Evolutionary conservation across 108 stramenopile genomes (phyloP).

Genomic region (Fragilariopsis cylindrus): DNA sequence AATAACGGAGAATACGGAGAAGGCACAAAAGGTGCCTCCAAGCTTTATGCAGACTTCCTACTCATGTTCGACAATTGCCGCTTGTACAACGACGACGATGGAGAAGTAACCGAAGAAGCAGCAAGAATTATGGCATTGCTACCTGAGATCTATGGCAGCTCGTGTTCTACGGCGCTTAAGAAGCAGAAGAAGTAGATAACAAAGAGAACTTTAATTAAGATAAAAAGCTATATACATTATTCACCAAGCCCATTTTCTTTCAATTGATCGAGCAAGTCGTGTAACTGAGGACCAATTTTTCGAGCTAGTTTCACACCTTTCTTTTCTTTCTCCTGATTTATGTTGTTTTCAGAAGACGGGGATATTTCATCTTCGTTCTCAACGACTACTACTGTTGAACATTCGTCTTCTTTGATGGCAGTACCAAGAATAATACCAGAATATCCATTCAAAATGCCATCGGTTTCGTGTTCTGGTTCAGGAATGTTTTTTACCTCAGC

Average conservation of each 20-base stretch:
- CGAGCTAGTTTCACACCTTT: neutral
- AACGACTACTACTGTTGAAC: too few species aligned
- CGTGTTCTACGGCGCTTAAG: constrained; percentile 29
- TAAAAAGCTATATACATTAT: neutral
- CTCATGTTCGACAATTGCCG: constrained; percentile 79
- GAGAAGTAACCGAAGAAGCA: constrained; percentile 76
- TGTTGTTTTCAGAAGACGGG: too few species aligned
- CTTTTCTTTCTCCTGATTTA: too few species aligned
- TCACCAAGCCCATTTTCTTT: constrained; percentile 21
- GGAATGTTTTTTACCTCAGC: neutral
- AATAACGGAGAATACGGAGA: constrained; percentile 69
- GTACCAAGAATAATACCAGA: too few species aligned
- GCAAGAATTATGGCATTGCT: constrained; percentile 54
- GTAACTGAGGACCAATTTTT: constrained; percentile 6
- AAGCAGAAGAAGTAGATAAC: constrained; percentile 27
- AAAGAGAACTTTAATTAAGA: neutral
- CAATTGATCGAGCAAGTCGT: neutral
- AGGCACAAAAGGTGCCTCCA: constrained; percentile 58
- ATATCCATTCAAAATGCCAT: too few species aligned
- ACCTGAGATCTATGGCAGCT: constrained; percentile 55
- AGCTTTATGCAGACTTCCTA: constrained; percentile 64
- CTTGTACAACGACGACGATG: constrained; percentile 62
- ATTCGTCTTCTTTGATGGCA: too few species aligned
- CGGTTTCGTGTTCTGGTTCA: too few species aligned
- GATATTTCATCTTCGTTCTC: too few species aligned